A percentile compares a stretch with the other conserved stretches of the same genome.
Conservation (phyloP, 805 yeast genomes). For the Candida sphagnicola region DNA sequence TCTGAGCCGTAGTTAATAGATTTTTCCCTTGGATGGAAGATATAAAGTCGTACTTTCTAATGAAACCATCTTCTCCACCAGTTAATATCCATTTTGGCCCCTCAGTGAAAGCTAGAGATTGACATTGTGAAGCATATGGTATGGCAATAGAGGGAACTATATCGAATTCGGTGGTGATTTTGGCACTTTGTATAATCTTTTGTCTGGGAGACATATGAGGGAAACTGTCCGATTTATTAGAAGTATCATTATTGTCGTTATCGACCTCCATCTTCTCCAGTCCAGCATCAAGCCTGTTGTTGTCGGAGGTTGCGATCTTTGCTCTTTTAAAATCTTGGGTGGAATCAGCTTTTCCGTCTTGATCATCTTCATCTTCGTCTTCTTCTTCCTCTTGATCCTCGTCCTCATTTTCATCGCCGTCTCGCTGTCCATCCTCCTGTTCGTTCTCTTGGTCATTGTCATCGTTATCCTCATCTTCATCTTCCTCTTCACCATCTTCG, state of each 20-base stretch:
- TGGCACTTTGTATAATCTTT: conserved; percentile 40
- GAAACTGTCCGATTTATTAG: conserved; percentile 4
- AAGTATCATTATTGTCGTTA: conserved; percentile 3
- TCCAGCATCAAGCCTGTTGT: not conserved
- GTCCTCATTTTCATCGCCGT: conserved; percentile 2
- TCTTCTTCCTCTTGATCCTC: conserved; percentile 1
- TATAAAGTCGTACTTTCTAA: conserved; percentile 82
- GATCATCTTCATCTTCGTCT: conserved; percentile 4
- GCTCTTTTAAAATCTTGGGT: not conserved
- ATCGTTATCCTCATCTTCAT: conserved; percentile 6
- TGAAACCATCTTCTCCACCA: conserved; percentile 95
- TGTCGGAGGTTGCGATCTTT: conserved; percentile 4
- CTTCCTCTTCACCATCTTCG: conserved; percentile 6
- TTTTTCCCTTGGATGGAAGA: conserved; percentile 83
- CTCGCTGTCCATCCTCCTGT: not conserved
- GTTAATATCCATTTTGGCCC: conserved; percentile 86
- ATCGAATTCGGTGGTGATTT: conserved; percentile 54
- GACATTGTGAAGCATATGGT: conserved; percentile 75
- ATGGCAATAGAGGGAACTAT: conserved; percentile 85
- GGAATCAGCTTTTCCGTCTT: not conserved
- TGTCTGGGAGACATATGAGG: conserved; percentile 17
- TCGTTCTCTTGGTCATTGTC: conserved; percentile 1
- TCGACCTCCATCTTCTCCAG: conserved; percentile 1
- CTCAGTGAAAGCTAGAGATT: conserved; percentile 69
- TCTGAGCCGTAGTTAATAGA: conserved; percentile 86